phyloP scores from a whole-genome alignment of 2,329 filamentous ascomycete genomes.

The Penicillium sp. region DNA sequence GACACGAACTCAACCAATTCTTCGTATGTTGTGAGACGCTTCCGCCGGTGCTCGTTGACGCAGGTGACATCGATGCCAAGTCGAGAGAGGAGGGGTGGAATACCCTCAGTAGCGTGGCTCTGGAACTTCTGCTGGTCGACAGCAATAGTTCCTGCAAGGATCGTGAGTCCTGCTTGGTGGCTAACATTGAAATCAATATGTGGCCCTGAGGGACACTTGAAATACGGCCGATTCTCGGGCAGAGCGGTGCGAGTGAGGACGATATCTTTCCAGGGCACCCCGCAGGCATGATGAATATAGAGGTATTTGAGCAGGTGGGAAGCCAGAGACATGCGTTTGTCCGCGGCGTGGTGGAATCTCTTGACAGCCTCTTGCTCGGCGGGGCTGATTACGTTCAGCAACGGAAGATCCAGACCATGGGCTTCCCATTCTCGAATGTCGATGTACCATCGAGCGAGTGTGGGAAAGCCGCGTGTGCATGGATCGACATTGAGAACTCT shows the following conservation, averaged over 20 bases:
- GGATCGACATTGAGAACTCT: constrained; percentile 4
- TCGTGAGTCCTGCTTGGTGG: constrained; percentile 62
- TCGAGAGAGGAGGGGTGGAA: constrained; percentile 28
- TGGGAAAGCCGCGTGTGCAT: constrained; percentile 10
- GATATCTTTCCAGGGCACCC: constrained; percentile 58
- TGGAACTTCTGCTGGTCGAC: constrained; percentile 10
- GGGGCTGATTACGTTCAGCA: constrained; percentile 41
- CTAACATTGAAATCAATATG: constrained; percentile 63
- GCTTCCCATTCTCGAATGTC: constrained; percentile 39
- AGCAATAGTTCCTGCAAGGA: constrained; percentile 51
- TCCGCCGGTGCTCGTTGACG: constrained; percentile 50
- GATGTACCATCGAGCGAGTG: constrained; percentile 45
- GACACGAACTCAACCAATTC: constrained; percentile 58
- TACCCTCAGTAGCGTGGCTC: not conserved
- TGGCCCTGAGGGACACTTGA: constrained; percentile 38
- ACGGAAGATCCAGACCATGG: constrained; percentile 33
- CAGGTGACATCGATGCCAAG: constrained; percentile 63
- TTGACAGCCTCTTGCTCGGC: constrained; percentile 52
- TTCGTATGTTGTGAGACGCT: constrained; percentile 39
- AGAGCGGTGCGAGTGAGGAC: constrained; percentile 52
- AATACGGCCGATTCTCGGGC: constrained; percentile 53
- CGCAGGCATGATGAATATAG: constrained; percentile 56
- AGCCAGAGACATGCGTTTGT: constrained; percentile 60
- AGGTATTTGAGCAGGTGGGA: constrained; percentile 61
- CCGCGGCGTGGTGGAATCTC: constrained; percentile 53